phyloP scores from a whole-genome alignment of 208 protist genomes.

The Trypanosoma congolense region DNA sequence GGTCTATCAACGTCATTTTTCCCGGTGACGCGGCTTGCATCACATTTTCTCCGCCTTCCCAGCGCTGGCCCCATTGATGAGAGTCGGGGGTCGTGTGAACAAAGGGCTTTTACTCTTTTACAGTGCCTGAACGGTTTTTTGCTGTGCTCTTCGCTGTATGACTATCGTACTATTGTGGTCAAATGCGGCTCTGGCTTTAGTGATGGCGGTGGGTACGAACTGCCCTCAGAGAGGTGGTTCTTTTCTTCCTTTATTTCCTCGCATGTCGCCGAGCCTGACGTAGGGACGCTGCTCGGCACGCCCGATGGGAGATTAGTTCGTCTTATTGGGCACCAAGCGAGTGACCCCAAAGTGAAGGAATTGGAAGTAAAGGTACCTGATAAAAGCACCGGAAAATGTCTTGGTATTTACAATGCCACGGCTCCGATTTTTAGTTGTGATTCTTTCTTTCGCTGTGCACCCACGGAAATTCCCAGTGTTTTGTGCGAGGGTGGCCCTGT shows the following conservation, averaged over 20 bases:
- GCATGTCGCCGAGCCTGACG: neutral
- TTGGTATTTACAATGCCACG: too few species aligned
- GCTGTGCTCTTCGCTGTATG: conserved; percentile 49
- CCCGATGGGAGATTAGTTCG: conserved; percentile 16
- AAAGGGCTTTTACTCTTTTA: conserved; percentile 19
- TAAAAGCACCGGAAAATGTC: too few species aligned
- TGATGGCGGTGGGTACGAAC: conserved; percentile 20
- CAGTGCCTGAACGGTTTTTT: conserved; percentile 32
- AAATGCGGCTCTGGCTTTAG: conserved; percentile 29
- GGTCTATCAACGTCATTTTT: conserved; percentile 42
- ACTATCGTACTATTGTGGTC: conserved; percentile 25
- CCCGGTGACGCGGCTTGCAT: conserved; percentile 42
- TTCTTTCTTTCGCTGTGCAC: too few species aligned
- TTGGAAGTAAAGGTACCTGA: too few species aligned
- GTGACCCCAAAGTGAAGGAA: too few species aligned
- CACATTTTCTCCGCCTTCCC: conserved; percentile 28
- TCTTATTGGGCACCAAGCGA: too few species aligned
- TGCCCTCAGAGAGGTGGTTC: conserved; percentile 3
- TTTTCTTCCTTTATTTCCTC: conserved; percentile 10
- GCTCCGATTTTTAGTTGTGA: too few species aligned
- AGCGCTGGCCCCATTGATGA: neutral
- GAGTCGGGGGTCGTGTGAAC: conserved; percentile 11
- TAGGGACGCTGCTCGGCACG: conserved; percentile 16
- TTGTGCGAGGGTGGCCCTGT: conserved; percentile 20
- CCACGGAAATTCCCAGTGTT: too few species aligned